Evolutionary conservation across 768 basidiomycete species (phyloP), one percentile per base, ranked within the genome.

Genomic region (Xerocomellus chrysenteron): DNA sequence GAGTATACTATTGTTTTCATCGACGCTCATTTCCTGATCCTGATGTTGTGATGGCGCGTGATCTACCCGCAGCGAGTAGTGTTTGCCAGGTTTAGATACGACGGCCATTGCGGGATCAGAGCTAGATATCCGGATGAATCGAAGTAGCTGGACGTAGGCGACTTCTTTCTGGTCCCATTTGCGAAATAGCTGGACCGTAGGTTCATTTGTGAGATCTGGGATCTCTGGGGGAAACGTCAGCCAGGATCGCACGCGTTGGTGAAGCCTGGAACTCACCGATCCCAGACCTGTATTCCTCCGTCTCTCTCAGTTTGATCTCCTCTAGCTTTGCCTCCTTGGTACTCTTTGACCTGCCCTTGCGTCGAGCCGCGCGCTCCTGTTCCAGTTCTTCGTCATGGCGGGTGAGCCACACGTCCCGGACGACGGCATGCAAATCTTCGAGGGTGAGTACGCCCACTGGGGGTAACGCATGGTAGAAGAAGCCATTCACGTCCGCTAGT

Each of bases 261-360:
- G 32, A 44, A 44, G 17, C 13, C 10, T 26, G 11, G 5, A 26
- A 65, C 86, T 58, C 65, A 90, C 91, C 92, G 67, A 94, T 78
- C 8, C 92, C 92, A 2, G 92, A 88, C 37, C 87, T 79, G 69
- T 94, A 94, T 54, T 81, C 75, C 58, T 93, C 90, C 16, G 74
- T 64, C 62, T 92, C 92, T 54, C 81, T 76, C 51, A 85, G 68
- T 65, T 84, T 86, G n/a, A 81, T 68, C 47, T 90, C 89, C 68
- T 92, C 88, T 37, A 93, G 66, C 63, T 83, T 84, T 26, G 69
- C 55, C 68, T 92, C 88, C 61, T 78, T 86, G 5, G 75, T 69
- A 64, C 85, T 88, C 70, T 90, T 91, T 41, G 92, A 86, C 42
- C 91, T 73, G 9, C 92, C 92, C 62, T 85, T 87, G 44, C 92